A percentile compares a stretch with the other conserved stretches of the same genome.
These are phyloP conservation scores for Metschnikowia lunata DNA, from an alignment of 805 yeast species.

Conservation along the genomic window DNA sequence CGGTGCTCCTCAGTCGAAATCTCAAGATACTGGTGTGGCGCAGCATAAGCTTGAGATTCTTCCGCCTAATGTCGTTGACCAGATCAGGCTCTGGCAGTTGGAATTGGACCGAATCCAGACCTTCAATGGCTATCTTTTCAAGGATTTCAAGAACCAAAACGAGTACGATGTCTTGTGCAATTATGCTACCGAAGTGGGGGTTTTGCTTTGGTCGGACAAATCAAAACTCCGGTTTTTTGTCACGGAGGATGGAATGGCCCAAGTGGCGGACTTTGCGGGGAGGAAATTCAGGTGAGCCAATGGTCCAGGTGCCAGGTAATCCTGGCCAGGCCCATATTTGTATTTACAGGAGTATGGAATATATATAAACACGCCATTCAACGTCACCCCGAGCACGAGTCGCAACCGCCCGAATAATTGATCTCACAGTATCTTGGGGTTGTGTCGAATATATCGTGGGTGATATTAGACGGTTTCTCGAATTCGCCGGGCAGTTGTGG, in stretches of 20 bases:
- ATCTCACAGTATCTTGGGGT: constrained; percentile 32
- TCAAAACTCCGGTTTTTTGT: constrained; percentile 73
- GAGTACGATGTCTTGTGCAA: constrained; percentile 70
- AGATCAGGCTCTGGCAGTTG: constrained; percentile 91
- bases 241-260: constrained; percentile 78
- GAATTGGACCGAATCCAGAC: constrained; percentile 90
- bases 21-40: constrained; percentile 26
- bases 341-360: constrained; percentile 4
- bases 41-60: constrained; percentile 57
- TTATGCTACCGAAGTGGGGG: constrained; percentile 90
- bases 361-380: constrained; percentile 4
- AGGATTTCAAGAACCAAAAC: constrained; percentile 72
- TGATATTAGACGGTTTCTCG: background rate
- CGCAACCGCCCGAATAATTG: constrained; percentile 20
- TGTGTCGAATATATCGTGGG: constrained; percentile 30
- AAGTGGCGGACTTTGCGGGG: constrained; percentile 87
- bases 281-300: constrained; percentile 35
- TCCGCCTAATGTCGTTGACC: constrained; percentile 97
- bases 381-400: constrained; percentile 21
- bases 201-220: constrained; percentile 80
- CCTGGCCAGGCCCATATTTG: background rate
- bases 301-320: background rate
- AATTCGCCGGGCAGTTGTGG: background rate
- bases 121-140: constrained; percentile 80
- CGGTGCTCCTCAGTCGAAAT: constrained; percentile 34